Base-by-base conservation (phyloP, 1,284 basidiomycete genomes). In the Ustilago trichophora region DNA sequence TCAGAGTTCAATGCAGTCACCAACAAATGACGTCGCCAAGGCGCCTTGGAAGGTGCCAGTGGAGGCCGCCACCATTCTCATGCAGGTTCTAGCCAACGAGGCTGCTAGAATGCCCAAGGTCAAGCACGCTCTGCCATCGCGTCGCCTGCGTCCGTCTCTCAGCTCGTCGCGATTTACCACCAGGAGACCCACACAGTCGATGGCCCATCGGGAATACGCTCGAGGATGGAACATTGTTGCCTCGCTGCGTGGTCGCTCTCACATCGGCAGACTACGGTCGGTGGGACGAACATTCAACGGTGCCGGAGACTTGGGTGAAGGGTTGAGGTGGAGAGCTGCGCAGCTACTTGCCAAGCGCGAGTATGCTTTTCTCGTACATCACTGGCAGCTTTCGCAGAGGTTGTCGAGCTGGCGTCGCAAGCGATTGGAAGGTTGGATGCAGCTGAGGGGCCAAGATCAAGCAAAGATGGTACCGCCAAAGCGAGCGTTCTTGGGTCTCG, bases 1-100 rank as follows among this genome's bases (percentile, higher is more conserved):
- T n/a, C 56, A 69, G 33, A 72, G 70, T 35, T 40, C 47, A 26
- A 37, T 51, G 25, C 47, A 42, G 26, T 52, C 44, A 2, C 18
- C 40, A 4, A 4, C 26, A 19, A 41, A 43, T 32, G 52, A 65
- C 22, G 66, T 60, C 8, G 47, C 67, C 12, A 27, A 18, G 26
- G 27, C 21, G 25, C 54, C 54, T 0, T 72, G 69, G 69, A 52
- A 51, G 40, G 33, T 75, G 16, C 59, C 70, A 3, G 34, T 63
- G 2, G 47, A 63, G 27, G 55, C 73, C 6, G 73, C 63, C 11
- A 75, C 73, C 18, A 41, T 73, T 18, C 19, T 73, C n/a, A 68
- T 75, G 60, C 60, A 64, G 34, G 34, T 65, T 4, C 44, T 75
- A 6, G 66, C 64, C 10, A 36, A 26, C 16, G 68, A 71, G 31